These are phyloP conservation scores for Suillus sp. DNA, from an alignment of 768 basidiomycete genomes.

Conservation along the genomic window DNA sequence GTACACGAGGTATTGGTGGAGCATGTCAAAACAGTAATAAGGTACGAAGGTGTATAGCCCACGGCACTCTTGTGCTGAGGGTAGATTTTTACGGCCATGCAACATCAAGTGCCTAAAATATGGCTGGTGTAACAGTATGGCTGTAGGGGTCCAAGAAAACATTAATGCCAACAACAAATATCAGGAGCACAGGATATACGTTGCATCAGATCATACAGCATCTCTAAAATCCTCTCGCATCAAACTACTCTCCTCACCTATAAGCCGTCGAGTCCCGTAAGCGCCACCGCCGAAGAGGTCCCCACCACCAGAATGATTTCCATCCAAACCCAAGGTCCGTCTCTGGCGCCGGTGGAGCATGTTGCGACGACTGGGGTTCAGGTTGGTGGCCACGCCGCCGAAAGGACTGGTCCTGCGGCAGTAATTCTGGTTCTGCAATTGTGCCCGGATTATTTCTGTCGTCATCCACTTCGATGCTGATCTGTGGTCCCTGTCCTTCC, in stretches of 20 bases:
- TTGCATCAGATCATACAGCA: not conserved
- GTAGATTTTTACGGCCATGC: not conserved
- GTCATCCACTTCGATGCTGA: slow-evolving; percentile 27
- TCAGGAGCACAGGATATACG: not conserved
- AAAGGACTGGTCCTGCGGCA: slow-evolving; percentile 19
- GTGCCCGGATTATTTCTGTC: slow-evolving; percentile 10
- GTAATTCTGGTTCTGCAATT: slow-evolving; percentile 16
- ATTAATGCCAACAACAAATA: not conserved
- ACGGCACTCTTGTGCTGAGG: not conserved
- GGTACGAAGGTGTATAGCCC: not conserved
- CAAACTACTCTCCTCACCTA: slow-evolving; percentile 23
- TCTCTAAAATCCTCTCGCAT: slow-evolving; percentile 2
- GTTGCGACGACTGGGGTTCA: slow-evolving; percentile 11
- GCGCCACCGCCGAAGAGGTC: slow-evolving; percentile 72
- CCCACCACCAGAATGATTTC: slow-evolving; percentile 78
- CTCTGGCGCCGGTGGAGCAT: slow-evolving; percentile 11
- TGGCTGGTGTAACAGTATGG: slow-evolving; percentile 3
- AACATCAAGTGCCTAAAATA: slow-evolving; percentile 6
- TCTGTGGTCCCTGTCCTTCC: slow-evolving; percentile 18
- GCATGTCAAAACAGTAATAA: not conserved
- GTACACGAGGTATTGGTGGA: slow-evolving; percentile 7
- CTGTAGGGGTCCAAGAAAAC: slow-evolving; percentile 4
- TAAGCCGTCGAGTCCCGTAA: slow-evolving; percentile 78
- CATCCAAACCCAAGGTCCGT: slow-evolving; percentile 15
- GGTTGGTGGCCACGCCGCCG: slow-evolving; percentile 12